Evolutionary conservation across 805 yeast species (phyloP).

Genomic region (Ogataea ramenticola): DNA sequence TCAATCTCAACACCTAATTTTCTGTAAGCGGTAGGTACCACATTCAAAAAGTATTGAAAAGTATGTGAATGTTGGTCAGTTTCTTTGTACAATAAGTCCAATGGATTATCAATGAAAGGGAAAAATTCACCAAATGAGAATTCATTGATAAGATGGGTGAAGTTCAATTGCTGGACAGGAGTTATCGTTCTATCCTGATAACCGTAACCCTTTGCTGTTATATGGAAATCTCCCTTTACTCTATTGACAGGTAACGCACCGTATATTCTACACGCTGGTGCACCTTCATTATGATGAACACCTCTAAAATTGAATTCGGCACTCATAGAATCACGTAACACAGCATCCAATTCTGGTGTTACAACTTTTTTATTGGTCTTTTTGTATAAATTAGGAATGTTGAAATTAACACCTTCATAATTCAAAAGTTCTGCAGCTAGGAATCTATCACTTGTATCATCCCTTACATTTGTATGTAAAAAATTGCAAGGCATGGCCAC

Average conservation of each 20-base stretch:
- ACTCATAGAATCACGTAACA: constrained; percentile 55
- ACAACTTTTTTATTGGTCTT: constrained; percentile 36
- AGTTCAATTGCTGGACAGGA: constrained; percentile 50
- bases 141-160: constrained; percentile 80
- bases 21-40: constrained; percentile 76
- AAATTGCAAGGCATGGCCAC: constrained; percentile 80
- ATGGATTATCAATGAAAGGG: constrained; percentile 82
- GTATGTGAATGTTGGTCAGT: constrained; percentile 42
- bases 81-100: constrained; percentile 64
- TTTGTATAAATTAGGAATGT: constrained; percentile 41
- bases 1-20: constrained; percentile 66
- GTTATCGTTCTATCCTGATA: constrained; percentile 43
- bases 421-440: constrained; percentile 71
- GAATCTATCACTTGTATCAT: constrained; percentile 68
- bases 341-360: constrained; percentile 60
- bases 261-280: constrained; percentile 80
- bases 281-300: constrained; percentile 37
- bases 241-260: constrained; percentile 81
- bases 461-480: constrained; percentile 70
- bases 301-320: constrained; percentile 53
- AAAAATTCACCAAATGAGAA: constrained; percentile 87
- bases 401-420: constrained; percentile 57
- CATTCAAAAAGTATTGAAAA: constrained; percentile 62
- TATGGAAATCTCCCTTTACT: constrained; percentile 79
- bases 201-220: constrained; percentile 71